These are phyloP conservation scores for Solanum hybrid DNA, from an alignment of 305 asterid species.

Conservation along the genomic window DNA sequence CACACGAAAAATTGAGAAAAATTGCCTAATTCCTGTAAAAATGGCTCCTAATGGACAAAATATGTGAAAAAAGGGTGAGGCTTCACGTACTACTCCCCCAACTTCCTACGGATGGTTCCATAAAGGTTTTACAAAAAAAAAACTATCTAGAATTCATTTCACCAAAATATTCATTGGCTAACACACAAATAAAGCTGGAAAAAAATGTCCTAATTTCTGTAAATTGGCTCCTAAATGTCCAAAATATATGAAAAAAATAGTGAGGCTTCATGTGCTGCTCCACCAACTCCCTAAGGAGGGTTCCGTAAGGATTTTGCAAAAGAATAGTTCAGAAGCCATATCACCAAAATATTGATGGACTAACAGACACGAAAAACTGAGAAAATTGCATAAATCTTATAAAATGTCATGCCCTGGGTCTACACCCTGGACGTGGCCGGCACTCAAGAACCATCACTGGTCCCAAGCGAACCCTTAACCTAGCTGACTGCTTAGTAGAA, in stretches of 20 bases:
- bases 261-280: background rate
- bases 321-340: background rate
- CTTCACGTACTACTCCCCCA: background rate
- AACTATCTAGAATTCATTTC: background rate
- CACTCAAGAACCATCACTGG: background rate
- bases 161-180: background rate
- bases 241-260: background rate
- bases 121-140: background rate
- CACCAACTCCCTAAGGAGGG: background rate
- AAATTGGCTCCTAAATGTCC: background rate
- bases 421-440: background rate
- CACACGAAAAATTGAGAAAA: background rate
- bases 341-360: background rate
- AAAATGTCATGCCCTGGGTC: background rate
- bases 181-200: background rate
- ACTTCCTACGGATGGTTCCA: background rate
- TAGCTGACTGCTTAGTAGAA: background rate
- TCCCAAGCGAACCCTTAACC: background rate
- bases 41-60: background rate
- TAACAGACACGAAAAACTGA: no score
- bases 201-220: background rate
- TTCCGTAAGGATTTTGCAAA: background rate
- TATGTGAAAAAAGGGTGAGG: background rate
- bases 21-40: no score
- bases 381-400: no score